Evolutionary conservation across 1,284 basidiomycete species (phyloP).

Genomic region (Apiotrichum porosum): DNA sequence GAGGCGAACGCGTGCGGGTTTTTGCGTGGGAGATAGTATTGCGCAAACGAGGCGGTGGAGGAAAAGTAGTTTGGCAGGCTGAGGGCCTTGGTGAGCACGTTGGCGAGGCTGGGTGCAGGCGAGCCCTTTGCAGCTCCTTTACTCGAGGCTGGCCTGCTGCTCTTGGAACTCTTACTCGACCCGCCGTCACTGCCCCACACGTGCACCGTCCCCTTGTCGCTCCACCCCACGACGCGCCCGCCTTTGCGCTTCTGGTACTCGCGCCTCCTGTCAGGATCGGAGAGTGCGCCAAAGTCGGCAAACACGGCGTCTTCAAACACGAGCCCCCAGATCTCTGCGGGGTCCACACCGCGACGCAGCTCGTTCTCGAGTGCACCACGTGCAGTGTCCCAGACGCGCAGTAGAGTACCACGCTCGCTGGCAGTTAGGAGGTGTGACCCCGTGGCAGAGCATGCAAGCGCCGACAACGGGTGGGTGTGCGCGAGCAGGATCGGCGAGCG

Average conservation of each 20-base stretch:
- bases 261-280: slow-evolving; percentile 65
- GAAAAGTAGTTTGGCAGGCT: slow-evolving; percentile 82
- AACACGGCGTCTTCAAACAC: slow-evolving; percentile 41
- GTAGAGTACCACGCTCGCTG: slow-evolving; percentile 75
- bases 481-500: slow-evolving; percentile 71
- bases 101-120: slow-evolving; percentile 61
- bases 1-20: slow-evolving; percentile 44
- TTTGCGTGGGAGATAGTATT: slow-evolving; percentile 73
- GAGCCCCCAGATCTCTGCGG: slow-evolving; percentile 86
- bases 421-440: slow-evolving; percentile 80
- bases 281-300: background rate
- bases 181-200: slow-evolving; percentile 55
- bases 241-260: slow-evolving; percentile 36
- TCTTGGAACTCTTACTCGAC: background rate
- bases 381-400: slow-evolving; percentile 79
- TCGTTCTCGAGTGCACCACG: slow-evolving; percentile 74
- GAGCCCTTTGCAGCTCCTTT: slow-evolving; percentile 2
- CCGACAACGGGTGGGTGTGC: slow-evolving; percentile 72
- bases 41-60: slow-evolving; percentile 88
- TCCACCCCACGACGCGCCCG: slow-evolving; percentile 54
- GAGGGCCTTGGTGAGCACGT: slow-evolving; percentile 67
- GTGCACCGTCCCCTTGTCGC: slow-evolving; percentile 94
- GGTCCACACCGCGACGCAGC: slow-evolving; percentile 79
- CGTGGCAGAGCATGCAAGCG: slow-evolving; percentile 69
- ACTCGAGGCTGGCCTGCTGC: background rate